Conservation (phyloP, 441 rosid species). For the Bocquillonia castaneifolia region DNA sequence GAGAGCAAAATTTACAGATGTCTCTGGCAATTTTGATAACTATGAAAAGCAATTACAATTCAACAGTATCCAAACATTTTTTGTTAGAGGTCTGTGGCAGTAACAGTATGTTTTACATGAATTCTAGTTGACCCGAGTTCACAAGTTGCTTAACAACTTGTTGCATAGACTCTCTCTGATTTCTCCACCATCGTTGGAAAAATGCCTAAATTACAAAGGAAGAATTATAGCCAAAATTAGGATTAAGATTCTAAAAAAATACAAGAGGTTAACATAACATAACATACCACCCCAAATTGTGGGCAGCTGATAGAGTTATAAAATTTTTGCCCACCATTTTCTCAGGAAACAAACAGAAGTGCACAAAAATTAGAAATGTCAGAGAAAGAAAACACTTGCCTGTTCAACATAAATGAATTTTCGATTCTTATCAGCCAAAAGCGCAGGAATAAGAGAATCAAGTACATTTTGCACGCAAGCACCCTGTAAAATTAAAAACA, state of each 20-base stretch:
- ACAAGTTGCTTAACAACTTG: conserved; percentile 58
- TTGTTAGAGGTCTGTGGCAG: background rate
- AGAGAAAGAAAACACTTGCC: conserved; percentile 38
- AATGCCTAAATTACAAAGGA: conserved; percentile 59
- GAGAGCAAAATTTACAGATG: conserved; percentile 5
- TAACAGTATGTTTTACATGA: conserved; percentile 51
- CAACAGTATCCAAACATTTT: background rate
- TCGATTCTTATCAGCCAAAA: conserved; percentile 87
- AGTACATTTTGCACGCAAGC: conserved; percentile 95
- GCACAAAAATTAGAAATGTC: background rate
- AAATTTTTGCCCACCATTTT: background rate
- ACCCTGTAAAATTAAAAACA: conserved; percentile 40
- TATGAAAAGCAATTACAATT: conserved; percentile 1
- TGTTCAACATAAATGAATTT: conserved; percentile 82
- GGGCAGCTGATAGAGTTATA: background rate
- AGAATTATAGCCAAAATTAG: background rate
- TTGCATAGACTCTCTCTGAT: conserved; percentile 68
- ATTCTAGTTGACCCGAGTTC: conserved; percentile 88
- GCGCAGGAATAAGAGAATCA: conserved; percentile 82
- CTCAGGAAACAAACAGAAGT: conserved; percentile 13
- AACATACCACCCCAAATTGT: background rate
- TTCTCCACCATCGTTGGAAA: conserved; percentile 98
- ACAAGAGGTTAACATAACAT: background rate
- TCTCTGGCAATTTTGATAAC: background rate
- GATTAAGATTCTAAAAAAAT: conserved; percentile 6